phyloP scores from a whole-genome alignment of 2,329 filamentous ascomycete species.

The Neonectria ditissima region DNA sequence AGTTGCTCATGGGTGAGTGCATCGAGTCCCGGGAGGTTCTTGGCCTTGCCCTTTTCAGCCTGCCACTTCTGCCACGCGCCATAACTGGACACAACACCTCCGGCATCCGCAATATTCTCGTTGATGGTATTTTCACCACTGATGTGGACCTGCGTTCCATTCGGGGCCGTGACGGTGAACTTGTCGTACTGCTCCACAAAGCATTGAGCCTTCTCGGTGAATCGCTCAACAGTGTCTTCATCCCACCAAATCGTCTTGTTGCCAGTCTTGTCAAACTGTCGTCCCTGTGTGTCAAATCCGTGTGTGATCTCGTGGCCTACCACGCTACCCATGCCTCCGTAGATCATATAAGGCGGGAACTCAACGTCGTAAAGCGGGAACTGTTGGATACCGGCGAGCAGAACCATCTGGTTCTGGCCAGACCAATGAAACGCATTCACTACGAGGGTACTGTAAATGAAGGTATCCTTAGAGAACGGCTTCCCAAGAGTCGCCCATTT shows the following conservation, averaged over 20 bases:
- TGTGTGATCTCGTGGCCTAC: slow-evolving; percentile 78
- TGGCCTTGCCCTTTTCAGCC: slow-evolving; percentile 58
- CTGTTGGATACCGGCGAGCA: slow-evolving; percentile 72
- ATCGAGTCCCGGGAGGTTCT: slow-evolving; percentile 70
- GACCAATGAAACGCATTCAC: slow-evolving; percentile 77
- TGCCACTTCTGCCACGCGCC: slow-evolving; percentile 73
- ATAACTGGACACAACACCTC: slow-evolving; percentile 72
- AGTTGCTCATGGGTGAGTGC: slow-evolving; percentile 75
- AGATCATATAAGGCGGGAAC: slow-evolving; percentile 73
- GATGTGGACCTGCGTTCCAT: slow-evolving; percentile 68
- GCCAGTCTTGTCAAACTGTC: slow-evolving; percentile 73
- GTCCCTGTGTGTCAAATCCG: slow-evolving; percentile 75
- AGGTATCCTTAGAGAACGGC: slow-evolving; percentile 70
- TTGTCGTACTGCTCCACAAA: slow-evolving; percentile 76
- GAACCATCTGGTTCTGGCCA: slow-evolving; percentile 75
- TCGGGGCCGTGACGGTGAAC: slow-evolving; percentile 67
- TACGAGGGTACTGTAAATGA: slow-evolving; percentile 70
- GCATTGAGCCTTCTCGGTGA: slow-evolving; percentile 70
- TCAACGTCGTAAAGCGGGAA: slow-evolving; percentile 73
- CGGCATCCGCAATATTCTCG: slow-evolving; percentile 80
- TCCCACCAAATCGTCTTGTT: slow-evolving; percentile 78
- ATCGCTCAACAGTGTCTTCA: slow-evolving; percentile 67
- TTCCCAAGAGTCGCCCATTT: slow-evolving; percentile 70
- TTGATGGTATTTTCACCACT: slow-evolving; percentile 73
- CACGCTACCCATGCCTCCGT: slow-evolving; percentile 76